Evolutionary conservation across 2,329 filamentous ascomycete species (phyloP).

Genomic region (Aureobasidium melanogenum): DNA sequence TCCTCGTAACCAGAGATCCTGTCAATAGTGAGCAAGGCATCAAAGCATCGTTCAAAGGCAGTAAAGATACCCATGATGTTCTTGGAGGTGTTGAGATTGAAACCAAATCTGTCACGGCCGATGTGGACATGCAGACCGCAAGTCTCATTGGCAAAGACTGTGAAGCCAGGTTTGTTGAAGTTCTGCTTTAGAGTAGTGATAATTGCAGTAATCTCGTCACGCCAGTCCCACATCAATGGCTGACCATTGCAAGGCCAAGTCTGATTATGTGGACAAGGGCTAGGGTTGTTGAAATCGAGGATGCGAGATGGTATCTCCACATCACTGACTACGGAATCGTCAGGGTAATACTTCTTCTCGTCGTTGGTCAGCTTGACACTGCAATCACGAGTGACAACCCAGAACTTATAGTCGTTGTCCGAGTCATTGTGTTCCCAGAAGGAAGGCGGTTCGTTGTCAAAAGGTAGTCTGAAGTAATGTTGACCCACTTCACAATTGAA

Average conservation of each 20-base stretch:
- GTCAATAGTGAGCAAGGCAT: not conserved
- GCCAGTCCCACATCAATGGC: not conserved
- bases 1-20: not conserved
- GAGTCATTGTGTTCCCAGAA: not conserved
- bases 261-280: not conserved
- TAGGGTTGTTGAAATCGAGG: not conserved
- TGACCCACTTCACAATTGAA: not conserved
- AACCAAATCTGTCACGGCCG: not conserved
- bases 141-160: not conserved
- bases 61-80: not conserved
- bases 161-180: not conserved
- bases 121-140: not conserved
- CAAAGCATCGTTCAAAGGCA: not conserved
- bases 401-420: not conserved
- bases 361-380: not conserved
- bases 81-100: not conserved
- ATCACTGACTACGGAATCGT: not conserved
- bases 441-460: not conserved
- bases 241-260: not conserved
- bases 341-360: not conserved
- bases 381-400: not conserved
- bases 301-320: not conserved
- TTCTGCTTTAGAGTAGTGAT: not conserved
- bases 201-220: not conserved
- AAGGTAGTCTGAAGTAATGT: not conserved